A percentile compares a stretch with the other conserved stretches of the same genome.
phyloP scores from a whole-genome alignment of 345 rosid genomes.

The Eutrema heterophyllum region DNA sequence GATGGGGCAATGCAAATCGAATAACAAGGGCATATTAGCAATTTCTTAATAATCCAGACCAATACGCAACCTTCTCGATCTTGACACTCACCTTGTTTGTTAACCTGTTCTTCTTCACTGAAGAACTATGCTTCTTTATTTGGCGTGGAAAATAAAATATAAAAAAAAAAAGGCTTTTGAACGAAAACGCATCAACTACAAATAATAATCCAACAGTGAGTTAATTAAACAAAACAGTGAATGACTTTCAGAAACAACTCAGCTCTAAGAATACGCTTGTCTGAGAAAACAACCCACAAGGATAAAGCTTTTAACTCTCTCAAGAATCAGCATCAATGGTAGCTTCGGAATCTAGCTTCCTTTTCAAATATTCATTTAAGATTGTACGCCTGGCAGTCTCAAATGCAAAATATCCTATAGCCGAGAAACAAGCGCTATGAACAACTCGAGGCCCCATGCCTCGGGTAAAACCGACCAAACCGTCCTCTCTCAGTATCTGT shows the following conservation, averaged over 20 bases:
- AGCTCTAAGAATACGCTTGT: neutral
- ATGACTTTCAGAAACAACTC: neutral
- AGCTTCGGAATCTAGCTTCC: slow-evolving; percentile 43
- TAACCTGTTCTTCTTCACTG: neutral
- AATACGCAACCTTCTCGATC: slow-evolving; percentile 8
- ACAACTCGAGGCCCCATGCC: slow-evolving; percentile 89
- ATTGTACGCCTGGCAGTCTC: slow-evolving; percentile 85
- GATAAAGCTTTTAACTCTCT: neutral
- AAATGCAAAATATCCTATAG: slow-evolving; percentile 85
- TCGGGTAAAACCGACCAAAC: slow-evolving; percentile 74
- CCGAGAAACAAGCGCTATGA: slow-evolving; percentile 93
- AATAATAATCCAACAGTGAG: neutral
- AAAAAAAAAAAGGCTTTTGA: neutral
- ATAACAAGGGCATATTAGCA: slow-evolving; percentile 6
- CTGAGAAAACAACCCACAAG: neutral
- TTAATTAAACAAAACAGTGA: neutral
- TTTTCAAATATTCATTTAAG: slow-evolving; percentile 65
- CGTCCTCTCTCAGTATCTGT: slow-evolving; percentile 88
- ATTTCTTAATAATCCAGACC: neutral
- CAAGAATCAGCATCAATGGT: slow-evolving; percentile 12
- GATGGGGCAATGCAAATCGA: neutral
- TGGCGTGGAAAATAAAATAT: neutral
- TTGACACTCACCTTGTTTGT: neutral
- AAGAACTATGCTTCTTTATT: neutral
- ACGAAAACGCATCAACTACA: neutral